Evolutionary conservation across 768 basidiomycete genomes (phyloP), one percentile per base, ranked within the genome.

Genomic region (Termitomyces sp.): DNA sequence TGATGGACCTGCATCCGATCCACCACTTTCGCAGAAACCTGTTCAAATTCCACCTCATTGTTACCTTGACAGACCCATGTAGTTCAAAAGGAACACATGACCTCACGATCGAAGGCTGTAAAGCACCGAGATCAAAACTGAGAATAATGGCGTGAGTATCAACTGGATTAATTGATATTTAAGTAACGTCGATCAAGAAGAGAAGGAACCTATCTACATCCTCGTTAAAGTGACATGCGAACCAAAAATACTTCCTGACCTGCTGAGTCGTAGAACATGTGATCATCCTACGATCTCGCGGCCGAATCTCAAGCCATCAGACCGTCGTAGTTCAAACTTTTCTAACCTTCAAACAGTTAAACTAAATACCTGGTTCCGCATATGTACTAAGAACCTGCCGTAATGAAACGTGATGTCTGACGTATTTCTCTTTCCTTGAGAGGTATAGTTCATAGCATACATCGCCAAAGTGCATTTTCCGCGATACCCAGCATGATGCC

Each of bases 161-260:
- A 29, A 38, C 37, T 29, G 53, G 7, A 37, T 52, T 36, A 42
- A 55, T 55, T n/a, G 55, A 34, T 56, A 32, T 43, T 9, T 31
- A 56, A 11, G 15, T n/a, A 50, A 43, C 34, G 55, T 56, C 55
- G 55, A 56, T 56, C 55, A 45, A 45, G 55, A 56, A 45, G 11
- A 37, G 54, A 34, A 56, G n/a, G 40, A 55, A 40, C 25, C 25
- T 42, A 29, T n/a, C 55, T 45, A 32, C 49, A 11, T 29, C 12
- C 47, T 48, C 25, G 47, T 48, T 5, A 29, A 48, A 54, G 15
- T 40, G 37, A 29, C 37, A 43, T 31, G 42, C 42, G 14, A 43
- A 56, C 31, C 32, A 45, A 56, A 56, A 34, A 43, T n/a, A 55
- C 42, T 56, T 34, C 42, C n/a, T 29, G 4, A 10, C 53, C 38